Percentiles rank a stretch among this genome's conserved stretches.
These are phyloP conservation scores for Pythium dissimile DNA, from an alignment of 352 stramenopile genomes.

Conservation along the genomic window DNA sequence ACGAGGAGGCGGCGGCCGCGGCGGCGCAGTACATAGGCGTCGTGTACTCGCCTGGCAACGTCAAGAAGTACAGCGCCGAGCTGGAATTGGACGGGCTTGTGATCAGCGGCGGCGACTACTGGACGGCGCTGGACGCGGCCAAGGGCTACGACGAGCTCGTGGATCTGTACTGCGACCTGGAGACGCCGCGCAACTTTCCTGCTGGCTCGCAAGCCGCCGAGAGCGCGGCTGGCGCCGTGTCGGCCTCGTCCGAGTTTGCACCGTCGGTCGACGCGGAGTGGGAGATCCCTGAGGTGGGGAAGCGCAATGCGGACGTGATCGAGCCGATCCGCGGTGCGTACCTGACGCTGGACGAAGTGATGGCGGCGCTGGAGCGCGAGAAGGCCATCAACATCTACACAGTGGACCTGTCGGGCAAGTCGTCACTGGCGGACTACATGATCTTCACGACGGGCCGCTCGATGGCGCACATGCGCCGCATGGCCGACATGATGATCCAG, in stretches of 20 bases:
- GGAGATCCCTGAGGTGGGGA: slow-evolving; percentile 58
- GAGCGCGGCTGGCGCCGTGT: slow-evolving; percentile 17
- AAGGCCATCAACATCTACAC: slow-evolving; percentile 80
- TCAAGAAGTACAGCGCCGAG: slow-evolving; percentile 84
- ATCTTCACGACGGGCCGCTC: slow-evolving; percentile 85
- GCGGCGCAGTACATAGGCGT: slow-evolving; percentile 62
- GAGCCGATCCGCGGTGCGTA: slow-evolving; percentile 52
- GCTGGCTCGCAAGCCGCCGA: slow-evolving; percentile 31
- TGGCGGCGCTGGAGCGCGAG: slow-evolving; percentile 57
- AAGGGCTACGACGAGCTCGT: slow-evolving; percentile 84
- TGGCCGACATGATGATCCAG: slow-evolving; percentile 86
- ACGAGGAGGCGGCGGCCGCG: slow-evolving; percentile 29
- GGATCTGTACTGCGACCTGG: slow-evolving; percentile 71
- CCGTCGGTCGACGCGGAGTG: slow-evolving; percentile 38
- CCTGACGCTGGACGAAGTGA: slow-evolving; percentile 70
- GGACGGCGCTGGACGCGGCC: slow-evolving; percentile 76
- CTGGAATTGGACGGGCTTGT: slow-evolving; percentile 61
- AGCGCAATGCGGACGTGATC: slow-evolving; percentile 78
- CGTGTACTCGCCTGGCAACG: slow-evolving; percentile 55
- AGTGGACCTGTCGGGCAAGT: slow-evolving; percentile 71
- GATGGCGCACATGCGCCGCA: slow-evolving; percentile 82
- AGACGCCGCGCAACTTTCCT: slow-evolving; percentile 73
- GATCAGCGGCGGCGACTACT: slow-evolving; percentile 78
- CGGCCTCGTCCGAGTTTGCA: neutral
- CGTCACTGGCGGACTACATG: slow-evolving; percentile 85